Percentiles rank a stretch among this genome's conserved stretches.
Evolutionary conservation across 108 stramenopile species (phyloP).

Genomic region (Craspedostauros australis): DNA sequence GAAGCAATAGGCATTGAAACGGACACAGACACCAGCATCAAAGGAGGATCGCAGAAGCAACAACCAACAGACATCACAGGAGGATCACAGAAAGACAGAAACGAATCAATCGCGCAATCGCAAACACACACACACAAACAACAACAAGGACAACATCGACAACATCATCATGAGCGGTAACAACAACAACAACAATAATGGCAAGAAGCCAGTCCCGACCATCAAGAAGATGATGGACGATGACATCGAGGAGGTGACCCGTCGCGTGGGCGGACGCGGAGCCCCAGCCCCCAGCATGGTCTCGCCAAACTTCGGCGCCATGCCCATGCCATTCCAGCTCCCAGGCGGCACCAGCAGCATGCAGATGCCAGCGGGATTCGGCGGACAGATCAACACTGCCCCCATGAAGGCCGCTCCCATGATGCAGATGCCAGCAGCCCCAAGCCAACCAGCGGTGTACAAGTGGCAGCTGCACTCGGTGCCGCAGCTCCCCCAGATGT

Average conservation of each 20-base stretch:
- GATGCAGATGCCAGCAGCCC: not conserved
- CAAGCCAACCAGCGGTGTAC: not conserved
- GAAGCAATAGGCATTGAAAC: no score
- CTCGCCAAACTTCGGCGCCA: slow-evolving; percentile 14
- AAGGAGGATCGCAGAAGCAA: no score
- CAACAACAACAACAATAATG: not conserved
- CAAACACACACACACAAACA: no score
- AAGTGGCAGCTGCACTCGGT: slow-evolving; percentile 19
- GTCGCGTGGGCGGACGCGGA: slow-evolving; percentile 15
- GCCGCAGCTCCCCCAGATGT: slow-evolving; percentile 46
- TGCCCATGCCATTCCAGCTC: slow-evolving; percentile 8
- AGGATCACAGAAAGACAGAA: no score
- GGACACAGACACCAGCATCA: no score
- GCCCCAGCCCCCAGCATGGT: slow-evolving; percentile 19
- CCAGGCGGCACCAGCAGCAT: not conserved
- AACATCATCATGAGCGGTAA: slow-evolving; percentile 2
- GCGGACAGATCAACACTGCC: slow-evolving; percentile 11
- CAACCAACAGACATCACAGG: no score
- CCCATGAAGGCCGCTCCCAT: slow-evolving; percentile 16
- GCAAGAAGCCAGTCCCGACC: slow-evolving; percentile 5
- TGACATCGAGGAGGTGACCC: slow-evolving; percentile 27
- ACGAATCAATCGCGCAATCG: no score
- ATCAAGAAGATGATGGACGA: slow-evolving; percentile 35
- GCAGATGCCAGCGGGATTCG: slow-evolving; percentile 7
- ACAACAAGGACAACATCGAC: slow-evolving; percentile 3